Base-by-base conservation (phyloP, 2,329 filamentous ascomycete genomes). In the Cercospora zeina region DNA sequence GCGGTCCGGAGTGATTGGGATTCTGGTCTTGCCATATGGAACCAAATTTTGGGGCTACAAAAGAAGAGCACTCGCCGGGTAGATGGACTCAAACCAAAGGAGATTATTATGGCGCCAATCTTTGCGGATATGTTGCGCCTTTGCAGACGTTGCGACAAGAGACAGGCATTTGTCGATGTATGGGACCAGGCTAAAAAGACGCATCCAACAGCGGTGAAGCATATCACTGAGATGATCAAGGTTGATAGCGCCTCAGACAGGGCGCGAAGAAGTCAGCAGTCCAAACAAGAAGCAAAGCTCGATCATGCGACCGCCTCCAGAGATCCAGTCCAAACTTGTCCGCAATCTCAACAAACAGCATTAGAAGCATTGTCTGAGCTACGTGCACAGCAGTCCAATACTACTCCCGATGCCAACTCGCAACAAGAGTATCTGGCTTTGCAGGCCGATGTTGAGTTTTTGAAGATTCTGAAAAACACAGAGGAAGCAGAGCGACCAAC, bases 1-100 rank as follows among this genome's bases (percentile, higher is more conserved):
- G 72, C 77, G 6, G 68, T 72, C 4, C 70, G 74, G 9, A 59
- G 68, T 10, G 77, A 81, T 59, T 77, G 74, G 75, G 62, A 64
- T 13, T 61, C 69, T 14, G 76, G 75, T 3, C 70, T 72, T 13
- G 73, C 75, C 19, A 67, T 81, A 0, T 81, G 79, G 79, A 68
- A 74, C 13, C 74, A 79, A 59, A 77, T 81, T n/a, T 63, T 69
- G 55, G 54, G 33, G 14, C 51, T 75, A 14, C 64, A 66, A 55
- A 24, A 34, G 27, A 63, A 50, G 57, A 55, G 33, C 61, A 13
- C 45, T 14, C 54, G 24, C n/a, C 31, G 65, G 66, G 47, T 53
- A 49, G 42, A 56, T 70, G 11, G 59, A 27, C 56, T 37, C n/a
- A 50, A 13, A n/a, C 39, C 33, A n/a, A 24, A 53, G 2, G 62